Conservation (phyloP, 2,329 filamentous ascomycete genomes). For the Colletotrichum scovillei region DNA sequence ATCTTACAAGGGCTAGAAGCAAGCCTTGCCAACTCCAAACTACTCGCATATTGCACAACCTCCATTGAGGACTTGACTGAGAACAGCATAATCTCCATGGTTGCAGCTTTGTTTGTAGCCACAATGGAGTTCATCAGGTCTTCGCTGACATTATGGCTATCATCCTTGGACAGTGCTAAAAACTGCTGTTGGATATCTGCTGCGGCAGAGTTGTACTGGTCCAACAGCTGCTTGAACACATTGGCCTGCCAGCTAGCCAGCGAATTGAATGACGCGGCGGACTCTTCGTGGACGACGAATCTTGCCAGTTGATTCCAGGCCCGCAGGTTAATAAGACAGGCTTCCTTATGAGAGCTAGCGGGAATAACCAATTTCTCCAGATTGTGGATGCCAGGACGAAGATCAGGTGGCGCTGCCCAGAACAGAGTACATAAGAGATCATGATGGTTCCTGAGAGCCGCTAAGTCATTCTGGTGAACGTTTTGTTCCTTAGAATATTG, state of each 20-base stretch:
- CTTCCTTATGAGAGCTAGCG: conserved; percentile 72
- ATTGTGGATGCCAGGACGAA: conserved; percentile 64
- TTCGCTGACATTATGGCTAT: conserved; percentile 53
- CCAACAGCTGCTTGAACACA: conserved; percentile 67
- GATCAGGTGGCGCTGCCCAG: conserved; percentile 68
- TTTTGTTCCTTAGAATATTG: conserved; percentile 72
- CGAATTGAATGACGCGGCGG: conserved; percentile 60
- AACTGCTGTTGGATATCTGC: conserved; percentile 68
- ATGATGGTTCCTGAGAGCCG: conserved; percentile 75
- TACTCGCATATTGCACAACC: conserved; percentile 58
- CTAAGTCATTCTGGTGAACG: conserved; percentile 70
- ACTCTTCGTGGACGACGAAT: conserved; percentile 59
- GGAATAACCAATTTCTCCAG: conserved; percentile 71
- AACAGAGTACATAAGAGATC: conserved; percentile 75
- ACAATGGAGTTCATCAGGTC: conserved; percentile 62
- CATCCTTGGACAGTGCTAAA: conserved; percentile 58
- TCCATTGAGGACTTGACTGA: conserved; percentile 62
- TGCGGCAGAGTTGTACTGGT: conserved; percentile 67
- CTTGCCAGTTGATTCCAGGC: conserved; percentile 72
- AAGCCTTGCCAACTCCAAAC: conserved; percentile 60
- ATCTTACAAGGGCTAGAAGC: conserved; percentile 58
- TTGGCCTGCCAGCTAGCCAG: conserved; percentile 63
- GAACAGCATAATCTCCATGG: conserved; percentile 63
- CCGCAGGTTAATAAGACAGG: conserved; percentile 71
- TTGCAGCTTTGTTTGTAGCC: conserved; percentile 61